Evolutionary conservation across 768 basidiomycete genomes (phyloP), one percentile per base, ranked within the genome.

Genomic region (Fomitopsis serialis): DNA sequence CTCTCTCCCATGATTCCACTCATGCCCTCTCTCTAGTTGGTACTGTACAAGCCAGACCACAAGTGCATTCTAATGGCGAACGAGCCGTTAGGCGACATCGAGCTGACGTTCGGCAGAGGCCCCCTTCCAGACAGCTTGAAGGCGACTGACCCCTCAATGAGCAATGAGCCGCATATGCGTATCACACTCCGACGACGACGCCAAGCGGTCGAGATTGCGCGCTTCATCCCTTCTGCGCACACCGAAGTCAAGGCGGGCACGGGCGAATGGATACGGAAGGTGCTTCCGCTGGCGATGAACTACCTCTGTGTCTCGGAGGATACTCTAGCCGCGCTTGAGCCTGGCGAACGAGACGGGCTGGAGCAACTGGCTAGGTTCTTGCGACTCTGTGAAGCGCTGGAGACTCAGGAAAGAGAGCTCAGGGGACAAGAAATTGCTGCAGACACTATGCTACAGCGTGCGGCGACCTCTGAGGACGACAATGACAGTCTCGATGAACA

Each of bases 61-160:
- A 78, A 74, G 60, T 80, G 73, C 57, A 75, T 71, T 8, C 60
- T 81, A 17, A 81, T 81, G 81, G 72, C 75, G 2, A 82, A 82
- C 53, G 61, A 66, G 11, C 76, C 79, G 24, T 64, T 57, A 8
- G 76, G 69, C 6, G 79, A 82, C 49, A 65, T 81, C 34, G 80
- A 82, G 55, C 48, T 79, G 19, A 52, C 74, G 19, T 60, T 75
- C 40, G 55, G 58, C 13, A 32, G 29, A 11, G 29, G 29, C 5
- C 42, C 47, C 9, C 48, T 52, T 4, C 52, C 50, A 5, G 27
- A 17, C 9, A 3, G n/a, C 4, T 24, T 13, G 3, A n/a, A n/a
- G n/a, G 32, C 17, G 15, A 32, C 17, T 48, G n/a, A n/a, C 25
- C 5, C 29, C 29, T 11, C 29, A 5, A 27, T 34, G 32, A 29